These are phyloP conservation scores for Closterium sp. DNA, from an alignment of 139 green algal species.

Conservation along the genomic window DNA sequence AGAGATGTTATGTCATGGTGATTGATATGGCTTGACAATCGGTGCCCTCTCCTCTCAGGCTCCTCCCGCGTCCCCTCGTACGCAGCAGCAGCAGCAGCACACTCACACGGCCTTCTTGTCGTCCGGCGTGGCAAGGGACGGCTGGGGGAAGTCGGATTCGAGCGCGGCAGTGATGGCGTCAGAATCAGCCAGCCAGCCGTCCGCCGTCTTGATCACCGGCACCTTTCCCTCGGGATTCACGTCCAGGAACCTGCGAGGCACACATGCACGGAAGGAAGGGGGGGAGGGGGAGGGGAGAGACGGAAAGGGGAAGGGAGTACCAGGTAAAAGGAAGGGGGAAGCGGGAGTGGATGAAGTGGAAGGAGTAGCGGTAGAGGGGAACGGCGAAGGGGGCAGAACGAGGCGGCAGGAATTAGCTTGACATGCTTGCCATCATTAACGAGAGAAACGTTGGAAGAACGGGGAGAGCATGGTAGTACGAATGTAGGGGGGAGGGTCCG, in stretches of 20 bases:
- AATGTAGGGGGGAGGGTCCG: background rate
- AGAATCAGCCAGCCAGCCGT: slow-evolving; percentile 63
- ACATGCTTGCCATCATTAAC: background rate
- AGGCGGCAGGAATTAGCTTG: too few species aligned
- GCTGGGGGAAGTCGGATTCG: slow-evolving; percentile 70
- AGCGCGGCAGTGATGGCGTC: slow-evolving; percentile 72
- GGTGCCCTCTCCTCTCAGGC: background rate
- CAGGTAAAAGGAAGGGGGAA: background rate
- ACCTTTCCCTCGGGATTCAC: slow-evolving; percentile 73
- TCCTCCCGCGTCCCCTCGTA: background rate
- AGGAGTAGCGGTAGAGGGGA: background rate
- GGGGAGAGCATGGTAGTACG: background rate
- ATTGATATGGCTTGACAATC: background rate
- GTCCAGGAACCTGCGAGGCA: slow-evolving; percentile 63
- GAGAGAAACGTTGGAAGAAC: background rate
- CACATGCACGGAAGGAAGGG: background rate
- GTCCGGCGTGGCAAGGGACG: slow-evolving; percentile 55
- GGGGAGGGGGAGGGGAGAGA: too few species aligned
- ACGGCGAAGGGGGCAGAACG: background rate
- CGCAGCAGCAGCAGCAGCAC: background rate
- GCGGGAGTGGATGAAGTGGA: background rate
- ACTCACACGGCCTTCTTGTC: slow-evolving; percentile 57
- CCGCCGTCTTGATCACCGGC: slow-evolving; percentile 74
- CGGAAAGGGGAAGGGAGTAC: too few species aligned
- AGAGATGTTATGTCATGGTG: background rate